Evolutionary conservation across 352 stramenopile genomes (phyloP).

Genomic region (Globisporangium parvum): DNA sequence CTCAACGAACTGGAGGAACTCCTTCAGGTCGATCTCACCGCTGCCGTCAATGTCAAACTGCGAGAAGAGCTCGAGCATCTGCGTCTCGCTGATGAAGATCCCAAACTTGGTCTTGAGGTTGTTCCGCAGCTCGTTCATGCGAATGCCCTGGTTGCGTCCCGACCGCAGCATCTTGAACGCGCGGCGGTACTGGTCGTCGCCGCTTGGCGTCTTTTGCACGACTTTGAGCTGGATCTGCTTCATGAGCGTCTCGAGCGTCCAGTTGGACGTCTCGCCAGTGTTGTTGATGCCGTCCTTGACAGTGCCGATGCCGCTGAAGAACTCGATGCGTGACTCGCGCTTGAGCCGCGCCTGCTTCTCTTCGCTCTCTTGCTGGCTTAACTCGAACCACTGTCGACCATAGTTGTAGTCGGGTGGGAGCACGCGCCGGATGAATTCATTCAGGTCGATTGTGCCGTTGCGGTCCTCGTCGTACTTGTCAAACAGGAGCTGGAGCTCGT

Average conservation of each 20-base stretch:
- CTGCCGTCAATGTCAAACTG: constrained; percentile 59
- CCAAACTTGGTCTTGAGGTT: constrained; percentile 78
- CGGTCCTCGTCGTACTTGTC: constrained; percentile 81
- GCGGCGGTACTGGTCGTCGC: constrained; percentile 71
- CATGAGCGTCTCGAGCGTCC: constrained; percentile 56
- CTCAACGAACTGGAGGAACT: constrained; percentile 75
- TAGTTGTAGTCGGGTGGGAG: constrained; percentile 75
- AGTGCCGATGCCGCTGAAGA: constrained; percentile 33
- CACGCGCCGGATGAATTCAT: constrained; percentile 78
- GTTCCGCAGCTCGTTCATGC: constrained; percentile 61
- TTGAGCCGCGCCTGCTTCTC: constrained; percentile 46
- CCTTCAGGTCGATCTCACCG: constrained; percentile 65
- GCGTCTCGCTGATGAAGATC: constrained; percentile 66
- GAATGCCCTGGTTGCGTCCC: constrained; percentile 59
- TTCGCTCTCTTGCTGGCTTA: constrained; percentile 65
- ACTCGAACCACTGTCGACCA: constrained; percentile 64
- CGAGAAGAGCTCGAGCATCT: constrained; percentile 64
- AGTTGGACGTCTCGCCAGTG: constrained; percentile 42
- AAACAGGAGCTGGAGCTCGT: constrained; percentile 70
- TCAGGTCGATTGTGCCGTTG: constrained; percentile 76
- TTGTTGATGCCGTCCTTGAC: constrained; percentile 30
- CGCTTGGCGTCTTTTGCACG: constrained; percentile 66
- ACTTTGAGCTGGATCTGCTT: constrained; percentile 79
- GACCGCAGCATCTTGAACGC: constrained; percentile 78
- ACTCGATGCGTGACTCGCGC: constrained; percentile 58